These are phyloP conservation scores for Colletotrichum abscissum DNA, from an alignment of 2,329 filamentous ascomycete species.

Conservation along the genomic window DNA sequence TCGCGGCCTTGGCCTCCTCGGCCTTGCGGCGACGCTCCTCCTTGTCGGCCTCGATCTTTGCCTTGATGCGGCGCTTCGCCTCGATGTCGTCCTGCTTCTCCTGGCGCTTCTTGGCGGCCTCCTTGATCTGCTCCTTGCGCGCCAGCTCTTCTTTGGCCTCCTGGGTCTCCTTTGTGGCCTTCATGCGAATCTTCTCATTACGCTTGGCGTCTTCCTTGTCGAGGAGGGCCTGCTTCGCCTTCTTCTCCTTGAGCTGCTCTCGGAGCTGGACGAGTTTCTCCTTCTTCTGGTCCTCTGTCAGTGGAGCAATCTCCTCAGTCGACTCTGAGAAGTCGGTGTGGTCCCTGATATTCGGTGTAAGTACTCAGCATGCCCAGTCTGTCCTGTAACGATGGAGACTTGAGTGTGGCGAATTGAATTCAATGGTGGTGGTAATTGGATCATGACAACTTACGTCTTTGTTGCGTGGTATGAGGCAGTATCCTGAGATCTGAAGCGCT, in stretches of 20 bases:
- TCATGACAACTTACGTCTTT: constrained; percentile 71
- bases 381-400: neutral
- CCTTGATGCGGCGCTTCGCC: constrained; percentile 89
- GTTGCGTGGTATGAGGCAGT: constrained; percentile 91
- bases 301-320: constrained; percentile 87
- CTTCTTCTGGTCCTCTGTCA: constrained; percentile 93
- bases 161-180: constrained; percentile 89
- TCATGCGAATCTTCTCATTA: constrained; percentile 88
- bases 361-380: neutral
- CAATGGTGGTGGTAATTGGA: neutral
- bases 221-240: constrained; percentile 71
- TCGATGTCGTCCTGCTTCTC: constrained; percentile 90
- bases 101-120: constrained; percentile 84
- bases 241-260: constrained; percentile 78
- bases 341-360: constrained; percentile 59
- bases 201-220: constrained; percentile 86
- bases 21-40: constrained; percentile 87
- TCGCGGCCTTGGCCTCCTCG: constrained; percentile 84
- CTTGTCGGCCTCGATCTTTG: constrained; percentile 95
- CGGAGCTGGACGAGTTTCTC: constrained; percentile 81
- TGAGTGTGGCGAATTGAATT: neutral
- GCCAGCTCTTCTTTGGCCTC: constrained; percentile 90
- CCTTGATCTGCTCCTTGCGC: constrained; percentile 91
- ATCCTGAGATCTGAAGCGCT: constrained; percentile 84
- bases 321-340: constrained; percentile 95